These are phyloP conservation scores for Akanthomyces uredinophilus DNA, from an alignment of 2,329 filamentous ascomycete genomes.

Conservation along the genomic window DNA sequence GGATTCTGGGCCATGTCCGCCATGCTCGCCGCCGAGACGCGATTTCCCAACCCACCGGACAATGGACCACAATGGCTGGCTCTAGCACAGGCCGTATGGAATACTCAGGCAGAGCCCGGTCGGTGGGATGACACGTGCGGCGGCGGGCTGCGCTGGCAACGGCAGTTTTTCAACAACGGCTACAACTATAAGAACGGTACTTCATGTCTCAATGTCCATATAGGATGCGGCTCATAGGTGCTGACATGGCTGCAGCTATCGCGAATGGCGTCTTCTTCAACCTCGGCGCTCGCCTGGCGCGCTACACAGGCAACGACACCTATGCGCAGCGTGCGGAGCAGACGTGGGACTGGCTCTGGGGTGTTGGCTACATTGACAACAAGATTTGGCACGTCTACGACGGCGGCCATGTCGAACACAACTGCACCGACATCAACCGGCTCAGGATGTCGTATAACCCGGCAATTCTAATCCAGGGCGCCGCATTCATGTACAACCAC, in stretches of 20 bases:
- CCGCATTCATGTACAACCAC: slow-evolving; percentile 55
- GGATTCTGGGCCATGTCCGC: slow-evolving; percentile 54
- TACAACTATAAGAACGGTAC: slow-evolving; percentile 60
- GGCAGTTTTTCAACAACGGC: slow-evolving; percentile 56
- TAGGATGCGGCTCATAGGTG: no score
- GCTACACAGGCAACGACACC: slow-evolving; percentile 53
- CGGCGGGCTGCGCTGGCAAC: slow-evolving; percentile 64
- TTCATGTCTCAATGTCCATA: not conserved
- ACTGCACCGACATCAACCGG: slow-evolving; percentile 49
- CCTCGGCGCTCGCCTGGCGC: slow-evolving; percentile 52
- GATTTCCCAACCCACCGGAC: slow-evolving; percentile 41
- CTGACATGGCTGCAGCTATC: slow-evolving; percentile 24
- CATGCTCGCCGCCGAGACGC: slow-evolving; percentile 51
- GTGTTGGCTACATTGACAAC: slow-evolving; percentile 46
- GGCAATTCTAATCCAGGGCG: slow-evolving; percentile 48
- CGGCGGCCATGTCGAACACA: slow-evolving; percentile 43
- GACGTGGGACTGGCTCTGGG: slow-evolving; percentile 51
- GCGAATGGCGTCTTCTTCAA: slow-evolving; percentile 48
- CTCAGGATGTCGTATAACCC: slow-evolving; percentile 53
- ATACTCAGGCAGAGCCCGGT: slow-evolving; percentile 40
- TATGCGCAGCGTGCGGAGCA: slow-evolving; percentile 52
- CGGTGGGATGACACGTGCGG: slow-evolving; percentile 52
- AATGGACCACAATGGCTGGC: slow-evolving; percentile 44
- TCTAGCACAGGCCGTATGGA: slow-evolving; percentile 55
- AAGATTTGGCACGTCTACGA: slow-evolving; percentile 55